A percentile compares a stretch with the other conserved stretches of the same genome.
These are phyloP conservation scores for Avena insularis DNA, from an alignment of 176 grass and related monocot species.

Conservation along the genomic window DNA sequence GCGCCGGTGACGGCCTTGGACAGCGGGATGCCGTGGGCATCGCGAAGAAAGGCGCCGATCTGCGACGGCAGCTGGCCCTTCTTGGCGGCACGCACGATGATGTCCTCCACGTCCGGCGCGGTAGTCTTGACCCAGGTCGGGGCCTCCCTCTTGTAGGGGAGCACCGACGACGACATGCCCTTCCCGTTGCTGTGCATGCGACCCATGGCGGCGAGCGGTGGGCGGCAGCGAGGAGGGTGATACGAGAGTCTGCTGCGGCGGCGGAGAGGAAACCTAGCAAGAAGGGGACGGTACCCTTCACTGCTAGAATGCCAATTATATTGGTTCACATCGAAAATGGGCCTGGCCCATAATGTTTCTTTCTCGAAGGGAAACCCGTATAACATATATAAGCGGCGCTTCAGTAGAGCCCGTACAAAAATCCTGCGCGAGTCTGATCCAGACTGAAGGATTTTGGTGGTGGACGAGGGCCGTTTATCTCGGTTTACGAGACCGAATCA, in stretches of 20 bases:
- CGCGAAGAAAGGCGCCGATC: conserved; percentile 44
- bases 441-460: too few species aligned
- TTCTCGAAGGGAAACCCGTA: neutral
- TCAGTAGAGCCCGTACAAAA: neutral
- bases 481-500: too few species aligned
- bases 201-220: conserved; percentile 60
- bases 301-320: neutral
- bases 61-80: conserved; percentile 56
- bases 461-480: too few species aligned
- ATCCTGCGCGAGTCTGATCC: too few species aligned
- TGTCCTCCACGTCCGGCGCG: conserved; percentile 40
- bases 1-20: conserved; percentile 56
- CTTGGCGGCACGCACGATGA: conserved; percentile 49
- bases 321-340: neutral
- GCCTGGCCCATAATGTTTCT: neutral
- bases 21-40: conserved; percentile 46
- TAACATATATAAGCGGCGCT: neutral
- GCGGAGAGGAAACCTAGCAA: conserved; percentile 40
- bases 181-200: conserved; percentile 84
- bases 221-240: neutral
- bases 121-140: conserved; percentile 62
- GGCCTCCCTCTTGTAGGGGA: conserved; percentile 59
- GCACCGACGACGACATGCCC: conserved; percentile 76
- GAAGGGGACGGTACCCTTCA: too few species aligned
- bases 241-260: conserved; percentile 4